Conservation (phyloP, 305 asterid species). For the Fraxinus dipetala region DNA sequence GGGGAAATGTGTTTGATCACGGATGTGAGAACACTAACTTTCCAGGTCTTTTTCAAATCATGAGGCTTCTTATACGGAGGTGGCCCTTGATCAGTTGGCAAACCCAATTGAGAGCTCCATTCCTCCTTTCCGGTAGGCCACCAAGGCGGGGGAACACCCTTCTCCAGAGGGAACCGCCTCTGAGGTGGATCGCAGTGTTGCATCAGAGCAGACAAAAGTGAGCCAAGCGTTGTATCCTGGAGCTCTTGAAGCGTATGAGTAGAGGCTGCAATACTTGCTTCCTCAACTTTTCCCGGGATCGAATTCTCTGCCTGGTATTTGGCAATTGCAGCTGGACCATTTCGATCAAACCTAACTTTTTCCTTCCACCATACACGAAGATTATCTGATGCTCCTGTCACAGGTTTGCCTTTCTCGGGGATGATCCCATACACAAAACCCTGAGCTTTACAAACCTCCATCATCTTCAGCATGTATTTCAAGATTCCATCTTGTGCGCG, state of each 20-base stretch:
- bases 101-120: constrained; percentile 51
- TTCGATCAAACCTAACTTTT: constrained; percentile 56
- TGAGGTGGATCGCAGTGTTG: constrained; percentile 26
- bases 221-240: constrained; percentile 65
- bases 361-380: constrained; percentile 75
- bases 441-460: background rate
- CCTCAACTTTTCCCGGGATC: constrained; percentile 33
- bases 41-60: constrained; percentile 23
- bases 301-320: constrained; percentile 45
- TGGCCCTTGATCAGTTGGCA: constrained; percentile 41
- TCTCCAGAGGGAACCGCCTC: constrained; percentile 56
- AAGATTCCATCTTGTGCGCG: constrained; percentile 67
- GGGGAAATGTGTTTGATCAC: constrained; percentile 67
- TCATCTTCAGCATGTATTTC: constrained; percentile 40
- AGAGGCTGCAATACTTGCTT: constrained; percentile 24
- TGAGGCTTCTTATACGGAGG: constrained; percentile 73
- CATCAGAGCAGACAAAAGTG: constrained; percentile 63
- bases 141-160: constrained; percentile 67
- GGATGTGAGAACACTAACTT: constrained; percentile 47
- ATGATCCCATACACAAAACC: constrained; percentile 18
- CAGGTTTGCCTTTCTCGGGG: constrained; percentile 68
- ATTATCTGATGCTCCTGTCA: constrained; percentile 61
- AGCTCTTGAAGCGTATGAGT: constrained; percentile 52
- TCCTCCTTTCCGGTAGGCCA: constrained; percentile 64
- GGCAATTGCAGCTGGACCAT: constrained; percentile 60